Base-by-base conservation (phyloP, 2,329 filamentous ascomycete genomes). In the Fusarium chaquense region DNA sequence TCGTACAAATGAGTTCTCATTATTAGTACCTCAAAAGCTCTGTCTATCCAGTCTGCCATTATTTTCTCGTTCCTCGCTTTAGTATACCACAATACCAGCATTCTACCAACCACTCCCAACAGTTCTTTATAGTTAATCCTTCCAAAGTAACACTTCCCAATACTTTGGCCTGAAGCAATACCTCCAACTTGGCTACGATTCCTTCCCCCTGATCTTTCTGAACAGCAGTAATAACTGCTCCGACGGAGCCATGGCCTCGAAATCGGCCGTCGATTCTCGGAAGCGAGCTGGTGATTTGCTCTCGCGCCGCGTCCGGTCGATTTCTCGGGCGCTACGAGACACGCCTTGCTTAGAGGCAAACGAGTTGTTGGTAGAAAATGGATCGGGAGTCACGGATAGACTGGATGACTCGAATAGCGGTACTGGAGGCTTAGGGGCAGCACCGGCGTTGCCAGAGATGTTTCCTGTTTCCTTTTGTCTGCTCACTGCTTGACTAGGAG, bases 401-500 rank as follows among this genome's bases (percentile, higher is more conserved):
- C 26, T 12, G 1, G 58, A 36, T 3, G 51, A 57, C 3, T 24
- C 11, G 11, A 24, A n/a, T 13, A 16, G n/a, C 9, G 22, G 22
- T 10, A 44, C 35, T 1, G 8, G n/a, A 11, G 36, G 2, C 11
- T 38, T 49, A 0, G n/a, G 4, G 12, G 40, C 1, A 3, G 6
- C 11, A 0, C 5, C 1, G 13, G 13, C 2, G 3, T 7, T 24
- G 6, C 26, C n/a, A 12, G 6, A 7, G 10, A 16, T 15, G 3
- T 12, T 12, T 0, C n/a, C 1, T 0, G 15, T 18, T 6, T 1
- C 28, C 10, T 2, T 28, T 0, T 8, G n/a, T 24, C 24, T 35
- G 1, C 20, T 22, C 10, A 9, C n/a, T 40, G 20, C 8, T 10
- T 18, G 49, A 2, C 6, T 47, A 5, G 15, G 11, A 16, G 9